A percentile compares a stretch with the other conserved stretches of the same genome.
phyloP scores from a whole-genome alignment of 2,329 filamentous ascomycete species.

The Fusarium longipes region DNA sequence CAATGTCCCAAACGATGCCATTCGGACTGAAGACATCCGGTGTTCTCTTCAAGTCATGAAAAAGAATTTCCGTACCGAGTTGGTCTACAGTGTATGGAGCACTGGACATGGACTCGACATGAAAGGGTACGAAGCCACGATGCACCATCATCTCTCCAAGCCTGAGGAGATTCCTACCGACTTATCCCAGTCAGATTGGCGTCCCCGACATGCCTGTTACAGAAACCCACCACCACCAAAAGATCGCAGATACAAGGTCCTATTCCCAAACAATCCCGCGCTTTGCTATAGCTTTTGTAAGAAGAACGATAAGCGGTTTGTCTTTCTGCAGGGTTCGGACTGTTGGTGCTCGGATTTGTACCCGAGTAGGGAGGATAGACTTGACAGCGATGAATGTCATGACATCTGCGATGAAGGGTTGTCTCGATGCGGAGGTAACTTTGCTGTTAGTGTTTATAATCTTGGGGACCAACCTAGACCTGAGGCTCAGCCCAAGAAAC shows the following conservation, averaged over 20 bases:
- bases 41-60: not conserved
- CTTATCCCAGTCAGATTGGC: not conserved
- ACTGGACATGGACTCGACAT: not conserved
- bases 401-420: not conserved
- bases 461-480: not conserved
- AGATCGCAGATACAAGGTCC: no score
- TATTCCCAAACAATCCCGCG: not conserved
- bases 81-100: not conserved
- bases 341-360: not conserved
- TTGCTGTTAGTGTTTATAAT: not conserved
- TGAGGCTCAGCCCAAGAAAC: fast-evolving
- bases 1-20: not conserved
- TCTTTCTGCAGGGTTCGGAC: fast-evolving
- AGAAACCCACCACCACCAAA: not conserved
- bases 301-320: fast-evolving
- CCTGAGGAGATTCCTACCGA: fast-evolving
- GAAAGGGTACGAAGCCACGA: no score
- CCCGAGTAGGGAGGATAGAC: fast-evolving
- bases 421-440: not conserved
- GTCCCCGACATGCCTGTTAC: not conserved
- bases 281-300: not conserved
- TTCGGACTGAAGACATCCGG: not conserved
- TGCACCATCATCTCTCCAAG: fast-evolving
- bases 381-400: no score
- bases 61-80: not conserved